Evolutionary conservation across 495 filamentous ascomycete genomes (phyloP).

Genomic region (Choiromyces venosus): DNA sequence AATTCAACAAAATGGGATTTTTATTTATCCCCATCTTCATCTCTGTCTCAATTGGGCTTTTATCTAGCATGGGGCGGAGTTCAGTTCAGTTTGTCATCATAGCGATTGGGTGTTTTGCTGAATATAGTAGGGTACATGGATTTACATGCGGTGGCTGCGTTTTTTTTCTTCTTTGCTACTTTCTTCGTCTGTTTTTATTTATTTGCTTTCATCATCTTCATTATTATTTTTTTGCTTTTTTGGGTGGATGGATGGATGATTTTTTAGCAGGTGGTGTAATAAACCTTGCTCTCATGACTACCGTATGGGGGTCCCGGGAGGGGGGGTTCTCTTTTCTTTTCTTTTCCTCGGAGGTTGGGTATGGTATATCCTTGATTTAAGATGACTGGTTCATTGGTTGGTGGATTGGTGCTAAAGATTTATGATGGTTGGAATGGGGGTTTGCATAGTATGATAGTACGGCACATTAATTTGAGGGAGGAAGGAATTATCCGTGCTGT

Average conservation of each 20-base stretch:
- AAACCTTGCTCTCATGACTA: background rate
- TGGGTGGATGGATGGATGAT: background rate
- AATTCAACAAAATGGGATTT: background rate
- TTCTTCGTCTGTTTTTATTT: background rate
- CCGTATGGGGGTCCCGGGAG: too few relatives aligned
- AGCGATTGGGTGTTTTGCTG: background rate
- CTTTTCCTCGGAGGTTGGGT: background rate
- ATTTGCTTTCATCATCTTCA: too few relatives aligned
- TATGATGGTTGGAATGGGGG: background rate
- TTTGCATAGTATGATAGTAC: background rate
- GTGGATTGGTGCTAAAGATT: background rate
- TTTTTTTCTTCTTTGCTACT: background rate
- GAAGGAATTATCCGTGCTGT: background rate
- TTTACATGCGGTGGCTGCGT: background rate
- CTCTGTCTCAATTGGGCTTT: background rate
- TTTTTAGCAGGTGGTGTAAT: background rate
- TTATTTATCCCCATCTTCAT: background rate
- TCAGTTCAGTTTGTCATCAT: slow-evolving; percentile 2
- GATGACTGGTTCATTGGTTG: background rate
- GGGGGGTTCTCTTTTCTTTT: background rate
- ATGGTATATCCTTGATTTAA: background rate
- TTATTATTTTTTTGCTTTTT: background rate
- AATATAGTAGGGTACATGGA: background rate
- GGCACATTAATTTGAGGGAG: background rate
- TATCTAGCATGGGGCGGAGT: slow-evolving; percentile 4